Evolutionary conservation across 2,329 filamentous ascomycete genomes (phyloP).

Genomic region (Cordyceps sp.): DNA sequence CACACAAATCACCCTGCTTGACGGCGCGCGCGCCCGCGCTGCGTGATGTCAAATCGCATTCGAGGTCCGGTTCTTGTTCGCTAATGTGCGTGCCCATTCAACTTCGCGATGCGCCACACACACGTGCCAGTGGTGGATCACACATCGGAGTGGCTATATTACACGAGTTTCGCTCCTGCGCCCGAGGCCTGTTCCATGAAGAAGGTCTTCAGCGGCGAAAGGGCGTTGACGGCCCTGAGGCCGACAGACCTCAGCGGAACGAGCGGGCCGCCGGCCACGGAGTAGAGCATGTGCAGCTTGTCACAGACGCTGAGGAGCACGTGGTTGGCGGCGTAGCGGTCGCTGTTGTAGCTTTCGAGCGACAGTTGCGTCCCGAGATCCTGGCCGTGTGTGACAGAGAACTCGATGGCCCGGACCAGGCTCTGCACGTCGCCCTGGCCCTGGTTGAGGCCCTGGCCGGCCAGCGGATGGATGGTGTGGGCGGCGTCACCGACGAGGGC

Average conservation of each 20-base stretch:
- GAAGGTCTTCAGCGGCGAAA: slow-evolving; percentile 64
- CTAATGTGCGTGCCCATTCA: too few relatives aligned
- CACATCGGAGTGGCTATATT: too few relatives aligned
- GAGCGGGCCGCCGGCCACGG: slow-evolving; percentile 61
- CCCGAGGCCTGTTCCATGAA: slow-evolving; percentile 63
- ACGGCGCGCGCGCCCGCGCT: too few relatives aligned
- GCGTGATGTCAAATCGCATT: too few relatives aligned
- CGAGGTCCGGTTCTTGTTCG: too few relatives aligned
- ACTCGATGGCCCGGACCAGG: slow-evolving; percentile 56
- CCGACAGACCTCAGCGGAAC: slow-evolving; percentile 68
- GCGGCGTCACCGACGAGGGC: slow-evolving; percentile 89
- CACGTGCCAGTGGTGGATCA: too few relatives aligned
- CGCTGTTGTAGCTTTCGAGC: slow-evolving; percentile 65
- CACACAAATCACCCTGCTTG: too few relatives aligned
- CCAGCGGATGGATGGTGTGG: slow-evolving; percentile 87
- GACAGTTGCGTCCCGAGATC: slow-evolving; percentile 69
- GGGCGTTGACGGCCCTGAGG: slow-evolving; percentile 55
- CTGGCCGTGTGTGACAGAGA: slow-evolving; percentile 66
- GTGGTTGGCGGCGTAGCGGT: slow-evolving; percentile 71
- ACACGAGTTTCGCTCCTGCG: slow-evolving; percentile 29
- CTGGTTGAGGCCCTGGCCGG: slow-evolving; percentile 86
- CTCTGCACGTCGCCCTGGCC: slow-evolving; percentile 79
- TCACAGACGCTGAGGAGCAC: slow-evolving; percentile 66
- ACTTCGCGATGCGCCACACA: too few relatives aligned
- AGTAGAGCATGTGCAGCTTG: slow-evolving; percentile 85